Conservation (phyloP, 2,329 filamentous ascomycete species). For the Colletotrichum destructivum region DNA sequence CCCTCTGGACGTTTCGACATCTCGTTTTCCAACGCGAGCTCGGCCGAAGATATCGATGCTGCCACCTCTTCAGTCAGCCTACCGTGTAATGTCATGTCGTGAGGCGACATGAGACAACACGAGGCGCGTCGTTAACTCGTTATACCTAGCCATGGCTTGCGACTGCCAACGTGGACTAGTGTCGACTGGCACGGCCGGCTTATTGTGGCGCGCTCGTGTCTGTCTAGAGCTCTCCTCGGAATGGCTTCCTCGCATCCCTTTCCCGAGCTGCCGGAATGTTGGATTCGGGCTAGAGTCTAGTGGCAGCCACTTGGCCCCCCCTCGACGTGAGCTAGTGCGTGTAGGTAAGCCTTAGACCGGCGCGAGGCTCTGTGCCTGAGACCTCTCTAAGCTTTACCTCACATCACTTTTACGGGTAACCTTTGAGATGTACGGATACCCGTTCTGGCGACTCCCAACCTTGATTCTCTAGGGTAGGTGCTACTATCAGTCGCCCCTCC, state of each 20-base stretch:
- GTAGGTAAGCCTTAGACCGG: slow-evolving; percentile 30
- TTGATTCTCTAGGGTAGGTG: not conserved
- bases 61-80: slow-evolving; percentile 3
- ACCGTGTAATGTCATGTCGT: slow-evolving; percentile 9
- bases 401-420: not conserved
- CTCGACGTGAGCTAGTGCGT: slow-evolving; percentile 21
- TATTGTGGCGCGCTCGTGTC: slow-evolving; percentile 29
- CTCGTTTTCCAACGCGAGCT: not conserved
- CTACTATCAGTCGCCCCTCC: slow-evolving; percentile 21
- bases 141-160: not conserved
- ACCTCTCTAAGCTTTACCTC: slow-evolving; percentile 29
- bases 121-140: not conserved
- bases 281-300: slow-evolving; percentile 38
- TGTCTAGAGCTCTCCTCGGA: slow-evolving; percentile 19
- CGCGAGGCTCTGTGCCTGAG: slow-evolving; percentile 36
- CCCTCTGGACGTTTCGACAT: slow-evolving; percentile 12
- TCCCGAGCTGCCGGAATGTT: slow-evolving; percentile 40
- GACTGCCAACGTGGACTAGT: not conserved
- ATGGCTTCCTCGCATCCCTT: slow-evolving; percentile 20
- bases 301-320: slow-evolving; percentile 29
- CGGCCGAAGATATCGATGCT: not conserved
- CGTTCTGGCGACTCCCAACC: slow-evolving; percentile 30
- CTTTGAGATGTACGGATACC: slow-evolving; percentile 25
- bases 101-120: slow-evolving; percentile 26
- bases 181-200: not conserved